These are phyloP conservation scores for Phyllosticta citriasiana DNA, from an alignment of 2,329 filamentous ascomycete species.

Conservation along the genomic window DNA sequence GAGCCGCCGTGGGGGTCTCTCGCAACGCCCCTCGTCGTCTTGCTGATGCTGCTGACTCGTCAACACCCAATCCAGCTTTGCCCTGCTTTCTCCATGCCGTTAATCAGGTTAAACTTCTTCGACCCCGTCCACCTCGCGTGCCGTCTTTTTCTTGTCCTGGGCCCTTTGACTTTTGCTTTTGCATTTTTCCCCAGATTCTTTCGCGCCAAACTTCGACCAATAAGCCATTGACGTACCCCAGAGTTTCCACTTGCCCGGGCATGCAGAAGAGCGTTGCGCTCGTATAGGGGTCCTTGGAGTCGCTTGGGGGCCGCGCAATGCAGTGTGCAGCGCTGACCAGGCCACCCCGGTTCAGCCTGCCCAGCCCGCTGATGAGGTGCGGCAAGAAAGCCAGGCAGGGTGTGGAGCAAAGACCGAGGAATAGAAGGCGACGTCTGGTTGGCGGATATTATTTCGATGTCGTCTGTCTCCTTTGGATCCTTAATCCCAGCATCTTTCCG, in stretches of 20 bases:
- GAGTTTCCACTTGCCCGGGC: neutral
- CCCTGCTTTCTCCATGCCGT: neutral
- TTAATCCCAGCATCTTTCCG: neutral
- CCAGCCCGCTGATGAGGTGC: neutral
- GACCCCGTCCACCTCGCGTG: neutral
- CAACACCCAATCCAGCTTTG: too few species aligned
- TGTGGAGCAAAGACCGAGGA: neutral
- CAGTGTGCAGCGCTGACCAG: neutral
- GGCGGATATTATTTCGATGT: neutral
- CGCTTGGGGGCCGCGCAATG: neutral
- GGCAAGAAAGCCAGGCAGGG: neutral
- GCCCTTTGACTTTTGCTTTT: neutral
- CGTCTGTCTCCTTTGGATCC: too few species aligned
- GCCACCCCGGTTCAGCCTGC: neutral
- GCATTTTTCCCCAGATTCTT: neutral
- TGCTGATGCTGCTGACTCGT: neutral
- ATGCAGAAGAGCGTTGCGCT: neutral
- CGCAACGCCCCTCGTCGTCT: neutral
- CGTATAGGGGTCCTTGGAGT: neutral
- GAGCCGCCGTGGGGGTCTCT: neutral
- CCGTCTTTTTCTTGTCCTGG: neutral
- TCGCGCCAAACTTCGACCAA: neutral
- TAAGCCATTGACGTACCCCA: neutral
- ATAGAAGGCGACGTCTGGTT: neutral
- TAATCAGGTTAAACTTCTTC: neutral